Evolutionary conservation across 805 yeast genomes (phyloP), one percentile per base, ranked within the genome.

Genomic region (Yarrowia sp.): DNA sequence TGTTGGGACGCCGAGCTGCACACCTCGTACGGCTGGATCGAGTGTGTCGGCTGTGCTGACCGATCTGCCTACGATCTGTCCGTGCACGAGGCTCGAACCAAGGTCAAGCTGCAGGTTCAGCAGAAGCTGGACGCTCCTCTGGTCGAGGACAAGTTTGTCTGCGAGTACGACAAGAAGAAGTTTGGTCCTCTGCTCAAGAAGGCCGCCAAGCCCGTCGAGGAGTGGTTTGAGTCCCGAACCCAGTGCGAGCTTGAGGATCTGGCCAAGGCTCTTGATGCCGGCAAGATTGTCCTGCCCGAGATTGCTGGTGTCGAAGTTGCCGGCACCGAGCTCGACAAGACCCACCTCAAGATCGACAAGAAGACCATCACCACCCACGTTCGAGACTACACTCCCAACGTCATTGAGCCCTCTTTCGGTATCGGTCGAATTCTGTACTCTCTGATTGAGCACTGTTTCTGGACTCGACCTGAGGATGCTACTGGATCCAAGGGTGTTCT

Each of bases 21-120:
- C 72, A 87, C 97, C 47, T 90, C 97, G 38, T 95, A 91, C 73
- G 99, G 99, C 72, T 95, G 99, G 99, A 90, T 95, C 72, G 99
- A 95, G 81, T 96, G 99, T 86, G 98, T 95, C 76, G 99, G 99
- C 71, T 95, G 98, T 81, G 99, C 99, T 69, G 99, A 95, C 80
- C 87, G 99, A 82, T 90, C 97, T 51, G 99, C 99, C 45, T 95
- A 91, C 76, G 99, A 95, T 80, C 85, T 95, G 77, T 84, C 93
- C 57, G 99, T 96, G 67, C 99, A 95, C 76, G 79, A 98, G 50
- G 95, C 93, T 65, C 89, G 90, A 79, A 95, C 99, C 66, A 91
- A 91, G 78, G 97, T 91, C 80, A 93, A 92, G 79, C 81, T 95
- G 72, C 92, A 92, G 67, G 99, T 95, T 51, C 89, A 98, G 83